Base-by-base conservation (phyloP, 2,329 filamentous ascomycete species). In the Cryphonectria naterciae region DNA sequence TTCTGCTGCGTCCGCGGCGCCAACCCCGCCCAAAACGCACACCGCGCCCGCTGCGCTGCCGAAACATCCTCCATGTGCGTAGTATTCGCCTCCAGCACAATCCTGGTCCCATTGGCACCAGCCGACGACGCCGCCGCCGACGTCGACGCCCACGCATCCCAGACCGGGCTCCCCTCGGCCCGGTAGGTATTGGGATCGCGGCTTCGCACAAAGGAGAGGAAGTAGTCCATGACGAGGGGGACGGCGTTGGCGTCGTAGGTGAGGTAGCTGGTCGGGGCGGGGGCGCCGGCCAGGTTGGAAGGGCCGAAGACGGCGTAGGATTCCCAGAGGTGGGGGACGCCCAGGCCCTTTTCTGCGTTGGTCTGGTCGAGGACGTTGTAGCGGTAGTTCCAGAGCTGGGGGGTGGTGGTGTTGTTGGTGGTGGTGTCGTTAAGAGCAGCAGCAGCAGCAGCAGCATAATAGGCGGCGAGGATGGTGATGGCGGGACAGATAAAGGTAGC, bases 311-410 rank as follows among this genome's bases (percentile, higher is more conserved):
- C 78, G 70, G 86, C 86, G 35, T 81, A 80, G 19, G 78, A 77
- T 60, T 87, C 84, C 70, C 82, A 83, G 19, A 84, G 78, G 76
- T 88, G 86, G 39, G 82, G 83, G 4, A 86, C 83, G 28, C 86
- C 86, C 2, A 83, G 70, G 0, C 86, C 86, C 0, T 69, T 43
- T 7, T 78, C 78, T 0, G 74, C 67, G 73, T 81, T 78, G 22
- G 75, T 72, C 1, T 75, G 70, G 76, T 86, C 85, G 52, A 76
- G 75, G 32, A 87, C 84, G 77, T 86, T 82, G 80, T 83, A 87
- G 54, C 82, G 83, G 77, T 87, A 88, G 37, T 80, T 79, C 81
- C 83, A 88, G 22, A 81, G 74, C 58, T 66, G 71, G 13, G 19
- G 43, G 58, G 22, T 32, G 35, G 28, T 11, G 39, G 74, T 68